These are phyloP conservation scores for Cryptosporidium bovis DNA, from an alignment of 169 alveolate species.

Conservation along the genomic window DNA sequence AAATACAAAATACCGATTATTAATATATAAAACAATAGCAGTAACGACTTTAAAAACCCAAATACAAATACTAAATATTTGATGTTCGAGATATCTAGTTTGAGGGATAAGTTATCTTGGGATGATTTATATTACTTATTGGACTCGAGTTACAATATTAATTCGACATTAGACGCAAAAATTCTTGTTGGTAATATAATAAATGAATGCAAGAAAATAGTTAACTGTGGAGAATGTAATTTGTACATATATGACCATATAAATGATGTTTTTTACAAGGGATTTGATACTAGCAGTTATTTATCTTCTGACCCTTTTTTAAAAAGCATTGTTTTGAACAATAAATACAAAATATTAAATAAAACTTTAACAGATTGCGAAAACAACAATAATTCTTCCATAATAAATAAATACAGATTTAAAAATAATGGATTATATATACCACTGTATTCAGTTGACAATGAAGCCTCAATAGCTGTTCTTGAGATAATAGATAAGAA, in stretches of 20 bases:
- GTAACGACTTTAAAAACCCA: too few species aligned
- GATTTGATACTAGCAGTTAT: slow-evolving; percentile 60
- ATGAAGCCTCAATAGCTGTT: slow-evolving; percentile 28
- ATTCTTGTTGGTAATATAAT: slow-evolving; percentile 13
- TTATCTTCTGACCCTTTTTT: slow-evolving; percentile 10
- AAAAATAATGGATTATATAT: neutral
- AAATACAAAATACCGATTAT: too few species aligned
- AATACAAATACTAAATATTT: neutral
- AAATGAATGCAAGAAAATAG: slow-evolving; percentile 17
- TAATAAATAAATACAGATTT: too few species aligned
- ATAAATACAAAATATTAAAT: slow-evolving; percentile 10
- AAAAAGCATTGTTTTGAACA: slow-evolving; percentile 11
- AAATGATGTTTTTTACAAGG: slow-evolving; percentile 46
- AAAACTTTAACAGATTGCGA: neutral
- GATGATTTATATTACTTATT: slow-evolving; percentile 30
- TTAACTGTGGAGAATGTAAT: slow-evolving; percentile 58
- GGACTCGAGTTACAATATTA: slow-evolving; percentile 36
- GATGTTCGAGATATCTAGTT: slow-evolving; percentile 11
- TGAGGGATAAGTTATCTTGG: slow-evolving; percentile 44
- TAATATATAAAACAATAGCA: too few species aligned
- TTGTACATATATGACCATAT: slow-evolving; percentile 36
- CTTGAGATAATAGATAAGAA: slow-evolving; percentile 51
- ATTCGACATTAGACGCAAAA: slow-evolving; percentile 57
- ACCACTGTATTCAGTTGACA: slow-evolving; percentile 1
- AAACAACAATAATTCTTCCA: neutral